Base-by-base conservation (phyloP, 2,329 filamentous ascomycete species). In the Alternaria rosae region DNA sequence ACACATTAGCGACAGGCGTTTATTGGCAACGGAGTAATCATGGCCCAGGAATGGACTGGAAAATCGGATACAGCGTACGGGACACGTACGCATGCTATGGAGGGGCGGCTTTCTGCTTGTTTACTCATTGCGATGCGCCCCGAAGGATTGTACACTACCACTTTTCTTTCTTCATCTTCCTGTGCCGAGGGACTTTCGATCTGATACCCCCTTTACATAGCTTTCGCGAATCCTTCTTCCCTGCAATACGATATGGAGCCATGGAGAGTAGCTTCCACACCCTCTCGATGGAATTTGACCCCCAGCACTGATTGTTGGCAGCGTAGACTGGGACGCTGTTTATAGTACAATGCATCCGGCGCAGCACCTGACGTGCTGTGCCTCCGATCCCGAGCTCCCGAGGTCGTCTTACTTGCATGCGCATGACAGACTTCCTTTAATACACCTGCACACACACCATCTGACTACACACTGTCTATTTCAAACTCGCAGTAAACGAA, bases 181-280 rank as follows among this genome's bases (percentile, higher is more conserved):
- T 54, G 45, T 60, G 47, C 54, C 58, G 61, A 68, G 68, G 67
- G 62, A 55, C 58, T 58, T 69, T 70, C 65, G 64, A 72, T 69
- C 67, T 76, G 74, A 76, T 76, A 76, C 74, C 21, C n/a, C 43
- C 44, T 50, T 59, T 55, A 53, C 56, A 41, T 61, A 65, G 53
- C 47, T 67, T 61, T 62, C 58, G 57, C 48, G 32, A 17, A 48
- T 30, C 42, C 23, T 44, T 61, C 32, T 60, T 68, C 45, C 52
- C 57, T 54, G 42, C 28, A 48, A 54, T 57, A 55, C 54, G 20
- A 59, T 44, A 54, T 56, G 45, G 55, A 54, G 55, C 43, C 41
- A 44, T 13, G 26, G 23, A 15, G 21, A 50, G 32, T 44, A 54
- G 42, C 43, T 54, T 44, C 25, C 28, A 47, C 47, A 30, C 41